These are phyloP conservation scores for Graphilbum ipis-grandicollis DNA, from an alignment of 2,329 filamentous ascomycete species.

Conservation along the genomic window DNA sequence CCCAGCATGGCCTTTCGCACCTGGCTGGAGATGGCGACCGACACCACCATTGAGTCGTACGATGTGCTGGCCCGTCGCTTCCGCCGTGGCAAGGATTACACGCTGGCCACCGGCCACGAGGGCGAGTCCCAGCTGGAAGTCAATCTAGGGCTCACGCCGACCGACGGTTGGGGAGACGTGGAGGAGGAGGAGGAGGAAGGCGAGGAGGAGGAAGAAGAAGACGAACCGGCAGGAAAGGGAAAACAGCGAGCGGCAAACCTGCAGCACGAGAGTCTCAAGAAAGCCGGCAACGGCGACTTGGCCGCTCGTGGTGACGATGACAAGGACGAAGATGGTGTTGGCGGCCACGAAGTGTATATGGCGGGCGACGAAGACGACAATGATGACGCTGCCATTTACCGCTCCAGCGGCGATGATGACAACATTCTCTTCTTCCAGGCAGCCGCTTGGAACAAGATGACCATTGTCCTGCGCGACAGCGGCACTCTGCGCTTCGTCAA, in stretches of 20 bases:
- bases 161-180: conserved; percentile 57
- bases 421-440: conserved; percentile 48
- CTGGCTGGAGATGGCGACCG: conserved; percentile 75
- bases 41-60: conserved; percentile 52
- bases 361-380: conserved; percentile 58
- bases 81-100: conserved; percentile 76
- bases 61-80: conserved; percentile 77
- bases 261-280: conserved; percentile 11
- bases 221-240: conserved; percentile 9
- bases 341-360: conserved; percentile 86
- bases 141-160: conserved; percentile 75
- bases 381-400: conserved; percentile 70
- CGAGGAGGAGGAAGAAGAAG: conserved; percentile 8
- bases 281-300: conserved; percentile 14
- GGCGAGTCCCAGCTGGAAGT: conserved; percentile 69
- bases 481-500: conserved; percentile 88
- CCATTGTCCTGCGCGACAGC: conserved; percentile 72
- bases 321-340: conserved; percentile 40
- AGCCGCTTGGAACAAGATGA: conserved; percentile 74
- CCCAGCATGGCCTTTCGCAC: conserved; percentile 75
- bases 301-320: conserved; percentile 13
- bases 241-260: conserved; percentile 7
- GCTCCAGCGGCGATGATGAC: conserved; percentile 58
- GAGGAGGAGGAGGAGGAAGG: conserved; percentile 25
- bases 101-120: conserved; percentile 72